Conservation (phyloP, 192 early-diverging fungal species). For the Coemansia sp. region DNA sequence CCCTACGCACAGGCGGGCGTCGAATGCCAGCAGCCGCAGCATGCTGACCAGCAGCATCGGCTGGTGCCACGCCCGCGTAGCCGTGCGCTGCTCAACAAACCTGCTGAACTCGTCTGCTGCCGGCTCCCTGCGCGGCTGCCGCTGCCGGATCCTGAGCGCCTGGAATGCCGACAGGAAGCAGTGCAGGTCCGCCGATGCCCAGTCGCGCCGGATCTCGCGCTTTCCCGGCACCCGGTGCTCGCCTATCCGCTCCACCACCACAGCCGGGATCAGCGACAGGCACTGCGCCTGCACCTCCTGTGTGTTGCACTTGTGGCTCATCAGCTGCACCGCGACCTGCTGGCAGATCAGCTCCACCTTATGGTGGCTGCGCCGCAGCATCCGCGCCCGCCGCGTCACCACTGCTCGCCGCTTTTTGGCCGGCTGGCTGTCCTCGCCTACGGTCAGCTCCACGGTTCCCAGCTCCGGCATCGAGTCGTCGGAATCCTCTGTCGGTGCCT, state of each 20-base stretch:
- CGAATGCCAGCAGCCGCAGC: constrained; percentile 33
- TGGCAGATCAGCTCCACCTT: constrained; percentile 33
- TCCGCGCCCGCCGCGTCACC: constrained; percentile 34
- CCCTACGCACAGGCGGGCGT: constrained; percentile 35
- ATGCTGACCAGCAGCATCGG: constrained; percentile 38
- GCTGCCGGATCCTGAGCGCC: background rate
- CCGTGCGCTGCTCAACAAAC: constrained; percentile 17
- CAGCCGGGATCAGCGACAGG: constrained; percentile 27
- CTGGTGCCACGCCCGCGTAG: constrained; percentile 35
- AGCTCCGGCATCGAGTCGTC: constrained; percentile 34
- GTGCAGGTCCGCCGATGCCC: constrained; percentile 41
- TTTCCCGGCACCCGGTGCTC: constrained; percentile 26
- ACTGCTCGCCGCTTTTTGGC: constrained; percentile 8
- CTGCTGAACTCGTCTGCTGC: constrained; percentile 13
- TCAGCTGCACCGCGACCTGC: constrained; percentile 3
- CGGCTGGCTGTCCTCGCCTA: constrained; percentile 11
- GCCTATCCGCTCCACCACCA: constrained; percentile 14
- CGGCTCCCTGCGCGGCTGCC: background rate
- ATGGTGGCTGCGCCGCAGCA: constrained; percentile 36
- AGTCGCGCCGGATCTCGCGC: constrained; percentile 32
- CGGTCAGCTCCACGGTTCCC: constrained; percentile 42
- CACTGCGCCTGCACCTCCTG: constrained; percentile 8
- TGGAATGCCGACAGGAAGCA: constrained; percentile 21
- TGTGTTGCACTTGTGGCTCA: constrained; percentile 22
- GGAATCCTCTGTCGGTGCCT: background rate